Base-by-base conservation (phyloP, 2,329 filamentous ascomycete species). In the Alternaria hordeiaustralica region DNA sequence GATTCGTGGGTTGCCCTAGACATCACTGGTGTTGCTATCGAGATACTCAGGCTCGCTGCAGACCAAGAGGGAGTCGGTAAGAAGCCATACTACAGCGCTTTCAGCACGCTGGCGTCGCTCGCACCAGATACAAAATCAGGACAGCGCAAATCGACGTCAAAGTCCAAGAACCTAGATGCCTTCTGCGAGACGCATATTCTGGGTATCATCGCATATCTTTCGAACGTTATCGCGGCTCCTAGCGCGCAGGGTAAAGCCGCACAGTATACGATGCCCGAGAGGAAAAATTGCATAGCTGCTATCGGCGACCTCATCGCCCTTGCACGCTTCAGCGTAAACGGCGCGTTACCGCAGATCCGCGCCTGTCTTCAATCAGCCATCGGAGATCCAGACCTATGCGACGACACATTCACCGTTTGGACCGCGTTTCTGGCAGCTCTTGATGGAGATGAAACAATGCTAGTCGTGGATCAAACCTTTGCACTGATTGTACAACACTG, bases 311-410 rank as follows among this genome's bases (percentile, higher is more conserved):
- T 99, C 87, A 91, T 97, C 54, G 88, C 85, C 58, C 84, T 96
- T 53, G 92, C 92, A 47, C 90, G 89, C 71, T 85, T 85, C 3
- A 89, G 92, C 73, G 88, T 94, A 30, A 90, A 89, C 64, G 89
- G 91, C 71, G 96, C 93, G 54, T 85, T 97, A 44, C 95, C 96
- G 21, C 95, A 97, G 89, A 95, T 98, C 60, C 93, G 93, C 69
- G 94, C 95, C n/a, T 97, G 93, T 75, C 84, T 99, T 12, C 89
- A 97, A 66, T 94, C 93, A 21, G 94, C 94, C 0, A 87, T 98
- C 63, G 86, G 91, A 15, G 88, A 92, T 55, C 85, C 89, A 47
- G 87, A 90, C 50, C 85, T 99, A n/a, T 89, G 93, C 65, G 86
- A 93, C 64, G 85, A 89, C 28, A 92, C 94, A 2, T 94, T 98